phyloP scores from a whole-genome alignment of 1,284 basidiomycete species.

The Cutaneotrichosporon arboriforme region DNA sequence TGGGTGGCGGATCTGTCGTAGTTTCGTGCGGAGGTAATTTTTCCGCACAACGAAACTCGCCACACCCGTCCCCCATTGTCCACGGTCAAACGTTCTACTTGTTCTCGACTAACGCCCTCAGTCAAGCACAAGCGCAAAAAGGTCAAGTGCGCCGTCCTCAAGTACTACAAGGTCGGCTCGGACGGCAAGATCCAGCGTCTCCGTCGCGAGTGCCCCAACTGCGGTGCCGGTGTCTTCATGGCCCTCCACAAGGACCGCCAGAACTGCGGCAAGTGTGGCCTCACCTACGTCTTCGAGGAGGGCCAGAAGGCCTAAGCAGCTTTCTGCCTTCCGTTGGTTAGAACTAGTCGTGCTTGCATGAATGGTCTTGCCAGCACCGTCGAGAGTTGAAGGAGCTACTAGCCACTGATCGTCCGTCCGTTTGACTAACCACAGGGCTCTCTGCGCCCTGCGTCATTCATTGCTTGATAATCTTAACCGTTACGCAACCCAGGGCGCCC shows the following conservation, averaged over 20 bases:
- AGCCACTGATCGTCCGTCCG: no score
- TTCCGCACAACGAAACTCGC: conserved; percentile 56
- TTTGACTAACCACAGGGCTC: no score
- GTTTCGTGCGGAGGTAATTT: not conserved
- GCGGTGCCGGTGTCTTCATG: conserved; percentile 96
- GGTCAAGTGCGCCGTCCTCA: conserved; percentile 97
- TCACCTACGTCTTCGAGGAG: conserved; percentile 74
- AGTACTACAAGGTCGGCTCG: conserved; percentile 98
- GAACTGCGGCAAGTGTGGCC: conserved; percentile 86
- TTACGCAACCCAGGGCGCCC: no score
- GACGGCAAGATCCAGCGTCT: conserved; percentile 99
- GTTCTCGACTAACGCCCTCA: not conserved
- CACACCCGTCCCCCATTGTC: not conserved
- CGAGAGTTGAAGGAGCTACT: no score
- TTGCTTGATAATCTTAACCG: no score
- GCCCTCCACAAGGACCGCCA: conserved; percentile 92
- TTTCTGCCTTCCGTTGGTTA: no score
- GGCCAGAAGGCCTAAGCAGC: not conserved
- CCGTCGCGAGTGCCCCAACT: conserved; percentile 80
- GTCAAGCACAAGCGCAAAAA: conserved; percentile 99
- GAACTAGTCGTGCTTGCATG: no score
- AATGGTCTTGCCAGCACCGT: no score
- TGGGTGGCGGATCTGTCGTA: not conserved
- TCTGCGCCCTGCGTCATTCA: no score
- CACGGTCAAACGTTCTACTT: not conserved